Conservation (phyloP, 176 grass and related monocot species). For the Sorghum bicolor region Sorghum_bicolor_NCBIv3 NC_012871.2:74437501-74438000, state of each 20-base stretch:
- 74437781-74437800: constrained; percentile 93
- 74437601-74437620: constrained; percentile 85
- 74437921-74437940: constrained; percentile 91
- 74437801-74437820: constrained; percentile 50
- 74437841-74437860: constrained; percentile 76
- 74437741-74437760: constrained; percentile 92
- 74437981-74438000: constrained; percentile 76
- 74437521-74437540: constrained; percentile 84
- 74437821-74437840: constrained; percentile 83
- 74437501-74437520: constrained; percentile 83
- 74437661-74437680: constrained; percentile 50
- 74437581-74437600: constrained; percentile 91
- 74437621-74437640: constrained; percentile 77
- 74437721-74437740: constrained; percentile 89
- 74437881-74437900: constrained; percentile 99
- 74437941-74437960: constrained; percentile 88
- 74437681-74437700: constrained; percentile 39
- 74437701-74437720: constrained; percentile 72
- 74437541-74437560: constrained; percentile 68
- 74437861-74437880: constrained; percentile 80
- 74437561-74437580: constrained; percentile 90
- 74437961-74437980: constrained; percentile 79
- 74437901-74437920: constrained; percentile 74
- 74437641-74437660: constrained; percentile 84
- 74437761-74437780: constrained; percentile 93